Evolutionary conservation across 2,329 filamentous ascomycete species (phyloP), one percentile per base, ranked within the genome.

Genomic region (Torrubiellomyces zombiae): DNA sequence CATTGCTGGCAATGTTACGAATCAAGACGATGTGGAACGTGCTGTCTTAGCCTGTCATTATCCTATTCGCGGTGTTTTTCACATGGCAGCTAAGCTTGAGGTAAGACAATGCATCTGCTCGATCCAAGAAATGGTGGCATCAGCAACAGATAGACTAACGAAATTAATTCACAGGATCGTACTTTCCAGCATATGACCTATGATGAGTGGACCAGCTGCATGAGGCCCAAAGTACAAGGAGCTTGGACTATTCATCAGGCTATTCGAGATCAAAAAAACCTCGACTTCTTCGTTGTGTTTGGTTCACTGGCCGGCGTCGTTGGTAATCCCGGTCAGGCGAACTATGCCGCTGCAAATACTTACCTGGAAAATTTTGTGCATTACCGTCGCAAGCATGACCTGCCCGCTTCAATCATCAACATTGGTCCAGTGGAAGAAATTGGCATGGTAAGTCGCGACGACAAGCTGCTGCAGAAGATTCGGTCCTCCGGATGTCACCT

Each of bases 341-440:
- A 52, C 30, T 60, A 60, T 32, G 38, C 43, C 7, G 45, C 51
- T 2, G 53, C 43, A n/a, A 58, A 58, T 31, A 38, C 44, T 5
- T 60, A 49, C 36, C 37, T 54, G 24, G 47, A 56, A 18, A 38
- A 43, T 3, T 44, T 59, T 20, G 48, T 40, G 8, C 40, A 42
- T 6, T 50, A 48, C 24, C 47, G 55, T 8, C 23, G 21, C 9
- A 15, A 11, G n/a, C 17, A 21, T 9, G 21, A 13, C 7, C 13
- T 27, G 10, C 20, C 21, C 4, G 17, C 15, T 16, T 21, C 27
- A 3, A 15, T 22, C 2, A 9, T 25, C 12, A 16, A 22, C 11
- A 3, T 28, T n/a, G 18, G n/a, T 14, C n/a, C 14, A 20, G 26
- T n/a, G 1, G 23, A 18, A 17, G 21, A 11, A 10, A n/a, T 16